These are phyloP conservation scores for Solanum tacnaense DNA, from an alignment of 257 asterid species.

Conservation along the genomic window DNA sequence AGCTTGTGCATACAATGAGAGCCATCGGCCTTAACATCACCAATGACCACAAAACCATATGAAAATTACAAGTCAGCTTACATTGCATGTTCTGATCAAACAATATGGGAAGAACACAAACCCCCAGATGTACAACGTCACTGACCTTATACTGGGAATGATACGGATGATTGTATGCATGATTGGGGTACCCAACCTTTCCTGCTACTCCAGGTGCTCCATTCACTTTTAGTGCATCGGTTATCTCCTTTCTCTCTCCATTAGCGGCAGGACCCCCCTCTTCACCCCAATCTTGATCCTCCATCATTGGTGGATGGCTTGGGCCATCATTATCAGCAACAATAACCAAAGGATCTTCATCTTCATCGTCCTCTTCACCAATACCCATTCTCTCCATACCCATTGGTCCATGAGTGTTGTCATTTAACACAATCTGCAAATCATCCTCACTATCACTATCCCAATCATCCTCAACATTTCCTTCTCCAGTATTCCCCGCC, in stretches of 20 bases:
- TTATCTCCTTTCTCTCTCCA: constrained; percentile 65
- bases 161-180: constrained; percentile 51
- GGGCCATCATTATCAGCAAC: constrained; percentile 58
- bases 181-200: constrained; percentile 58
- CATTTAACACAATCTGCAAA: constrained; percentile 72
- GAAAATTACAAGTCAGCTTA: constrained; percentile 29
- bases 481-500: constrained; percentile 19
- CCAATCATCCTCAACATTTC: constrained; percentile 40
- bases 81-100: constrained; percentile 51
- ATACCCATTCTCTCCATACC: constrained; percentile 44
- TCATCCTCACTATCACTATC: constrained; percentile 76
- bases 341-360: constrained; percentile 68
- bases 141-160: constrained; percentile 99
- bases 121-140: constrained; percentile 31
- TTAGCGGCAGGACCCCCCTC: constrained; percentile 47
- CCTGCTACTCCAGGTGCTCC: constrained; percentile 52
- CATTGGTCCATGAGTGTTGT: constrained; percentile 33
- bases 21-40: constrained; percentile 12
- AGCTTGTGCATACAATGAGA: constrained; percentile 15
- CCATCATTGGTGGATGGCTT: constrained; percentile 39
- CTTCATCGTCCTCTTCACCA: constrained; percentile 38
- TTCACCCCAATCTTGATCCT: constrained; percentile 70
- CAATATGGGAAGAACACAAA: constrained; percentile 41
- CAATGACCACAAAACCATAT: constrained; percentile 23
- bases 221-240: constrained; percentile 47